Conservation (phyloP, 2,329 filamentous ascomycete genomes). For the Hypoxylon sp. region DNA sequence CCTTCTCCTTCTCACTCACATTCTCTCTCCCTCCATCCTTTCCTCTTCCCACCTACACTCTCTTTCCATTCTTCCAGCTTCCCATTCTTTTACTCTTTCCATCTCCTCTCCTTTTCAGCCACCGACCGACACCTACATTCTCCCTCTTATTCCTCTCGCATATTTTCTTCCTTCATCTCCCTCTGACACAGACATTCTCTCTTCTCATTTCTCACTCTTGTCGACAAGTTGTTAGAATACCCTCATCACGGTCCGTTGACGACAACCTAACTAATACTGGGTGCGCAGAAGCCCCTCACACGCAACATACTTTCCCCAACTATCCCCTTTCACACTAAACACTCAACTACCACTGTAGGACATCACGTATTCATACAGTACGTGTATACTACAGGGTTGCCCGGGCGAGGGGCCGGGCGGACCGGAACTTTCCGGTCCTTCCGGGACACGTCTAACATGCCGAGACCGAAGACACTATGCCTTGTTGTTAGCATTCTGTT, state of each 20-base stretch:
- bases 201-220: too few relatives aligned
- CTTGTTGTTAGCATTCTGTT: neutral
- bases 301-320: neutral
- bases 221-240: neutral
- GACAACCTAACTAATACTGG: neutral
- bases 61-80: neutral
- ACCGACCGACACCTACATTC: neutral
- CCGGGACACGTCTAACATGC: neutral
- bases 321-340: neutral
- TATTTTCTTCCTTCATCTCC: neutral
- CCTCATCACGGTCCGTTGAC: neutral
- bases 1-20: neutral
- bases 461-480: neutral
- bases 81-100: neutral
- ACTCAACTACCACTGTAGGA: neutral
- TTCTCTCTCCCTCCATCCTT: neutral
- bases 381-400: neutral
- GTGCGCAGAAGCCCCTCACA: neutral
- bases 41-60: too few relatives aligned
- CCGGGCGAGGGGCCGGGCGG: too few relatives aligned
- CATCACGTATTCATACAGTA: neutral
- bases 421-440: neutral
- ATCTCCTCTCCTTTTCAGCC: too few relatives aligned
- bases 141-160: neutral
- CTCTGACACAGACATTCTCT: too few relatives aligned